Percentiles rank a stretch among this genome's conserved stretches.
phyloP scores from a whole-genome alignment of 2,329 filamentous ascomycete species.

The Didymella segeticola region DNA sequence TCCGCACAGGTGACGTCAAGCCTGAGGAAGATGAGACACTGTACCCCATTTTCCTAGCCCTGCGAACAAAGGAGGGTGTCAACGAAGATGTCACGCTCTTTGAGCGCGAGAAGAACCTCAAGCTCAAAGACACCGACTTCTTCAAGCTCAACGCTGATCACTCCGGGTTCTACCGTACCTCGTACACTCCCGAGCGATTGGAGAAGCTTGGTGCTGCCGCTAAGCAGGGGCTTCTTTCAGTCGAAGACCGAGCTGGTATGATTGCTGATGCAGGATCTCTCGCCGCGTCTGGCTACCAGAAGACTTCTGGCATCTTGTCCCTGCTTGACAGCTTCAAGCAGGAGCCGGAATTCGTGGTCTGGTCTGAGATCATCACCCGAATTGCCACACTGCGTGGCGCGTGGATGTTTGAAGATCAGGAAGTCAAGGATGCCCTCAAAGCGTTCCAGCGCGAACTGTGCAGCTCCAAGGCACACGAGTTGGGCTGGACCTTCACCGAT shows the following conservation, averaged over 20 bases:
- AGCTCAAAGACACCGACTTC: slow-evolving; percentile 81
- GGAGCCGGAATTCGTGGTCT: slow-evolving; percentile 90
- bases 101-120: slow-evolving; percentile 77
- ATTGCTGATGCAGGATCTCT: slow-evolving; percentile 87
- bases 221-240: slow-evolving; percentile 77
- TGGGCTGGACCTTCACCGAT: slow-evolving; percentile 88
- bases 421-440: slow-evolving; percentile 76
- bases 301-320: slow-evolving; percentile 86
- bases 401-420: slow-evolving; percentile 86
- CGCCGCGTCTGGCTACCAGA: slow-evolving; percentile 89
- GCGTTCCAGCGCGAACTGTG: slow-evolving; percentile 82
- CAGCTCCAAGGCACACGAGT: slow-evolving; percentile 78
- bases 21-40: slow-evolving; percentile 88
- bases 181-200: slow-evolving; percentile 82
- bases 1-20: slow-evolving; percentile 90
- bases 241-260: slow-evolving; percentile 94
- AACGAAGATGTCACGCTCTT: slow-evolving; percentile 76
- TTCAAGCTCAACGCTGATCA: slow-evolving; percentile 98
- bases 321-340: slow-evolving; percentile 82
- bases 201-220: slow-evolving; percentile 87
- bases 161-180: slow-evolving; percentile 89
- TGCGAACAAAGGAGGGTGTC: slow-evolving; percentile 83
- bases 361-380: slow-evolving; percentile 87
- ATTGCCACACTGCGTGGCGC: slow-evolving; percentile 80
- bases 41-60: slow-evolving; percentile 86